These are phyloP conservation scores for Lachancea sp. DNA, from an alignment of 805 yeast species.

Conservation along the genomic window DNA sequence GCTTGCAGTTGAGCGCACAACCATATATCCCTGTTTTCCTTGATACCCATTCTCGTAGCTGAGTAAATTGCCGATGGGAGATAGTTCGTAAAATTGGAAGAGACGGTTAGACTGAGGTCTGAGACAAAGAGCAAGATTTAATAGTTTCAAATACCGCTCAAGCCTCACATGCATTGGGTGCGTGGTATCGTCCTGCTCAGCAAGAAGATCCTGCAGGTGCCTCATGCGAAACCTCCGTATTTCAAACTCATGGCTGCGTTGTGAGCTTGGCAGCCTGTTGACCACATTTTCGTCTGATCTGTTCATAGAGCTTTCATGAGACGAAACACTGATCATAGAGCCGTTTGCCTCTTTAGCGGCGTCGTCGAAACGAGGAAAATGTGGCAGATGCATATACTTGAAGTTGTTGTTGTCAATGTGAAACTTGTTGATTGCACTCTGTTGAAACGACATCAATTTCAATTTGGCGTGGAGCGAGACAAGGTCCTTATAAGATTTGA, in stretches of 20 bases:
- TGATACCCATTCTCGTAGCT: slow-evolving; percentile 74
- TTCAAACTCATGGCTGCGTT: slow-evolving; percentile 15
- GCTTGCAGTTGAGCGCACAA: slow-evolving; percentile 74
- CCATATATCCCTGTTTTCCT: slow-evolving; percentile 85
- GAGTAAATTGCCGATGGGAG: slow-evolving; percentile 78
- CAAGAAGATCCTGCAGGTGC: slow-evolving; percentile 27
- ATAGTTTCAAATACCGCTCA: slow-evolving; percentile 59
- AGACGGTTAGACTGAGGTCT: slow-evolving; percentile 77
- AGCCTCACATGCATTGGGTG: slow-evolving; percentile 36
- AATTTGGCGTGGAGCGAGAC: slow-evolving; percentile 63
- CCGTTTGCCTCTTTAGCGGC: slow-evolving; percentile 2
- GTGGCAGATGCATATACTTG: slow-evolving; percentile 24
- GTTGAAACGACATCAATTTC: slow-evolving; percentile 46
- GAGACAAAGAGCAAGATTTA: slow-evolving; percentile 54
- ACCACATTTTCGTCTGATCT: neutral
- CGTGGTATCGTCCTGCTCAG: slow-evolving; percentile 21
- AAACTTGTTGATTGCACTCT: slow-evolving; percentile 29
- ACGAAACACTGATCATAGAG: neutral
- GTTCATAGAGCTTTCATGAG: neutral
- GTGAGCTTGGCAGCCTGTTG: slow-evolving; percentile 7
- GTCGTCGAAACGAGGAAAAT: slow-evolving; percentile 26
- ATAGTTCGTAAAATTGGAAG: slow-evolving; percentile 82
- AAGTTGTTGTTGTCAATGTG: slow-evolving; percentile 24
- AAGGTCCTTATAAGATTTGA: slow-evolving; percentile 66
- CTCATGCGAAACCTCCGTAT: slow-evolving; percentile 22